A percentile compares a stretch with the other conserved stretches of the same genome.
phyloP scores from a whole-genome alignment of 192 early-diverging fungal genomes.

The Geosiphon pyriformis region DNA sequence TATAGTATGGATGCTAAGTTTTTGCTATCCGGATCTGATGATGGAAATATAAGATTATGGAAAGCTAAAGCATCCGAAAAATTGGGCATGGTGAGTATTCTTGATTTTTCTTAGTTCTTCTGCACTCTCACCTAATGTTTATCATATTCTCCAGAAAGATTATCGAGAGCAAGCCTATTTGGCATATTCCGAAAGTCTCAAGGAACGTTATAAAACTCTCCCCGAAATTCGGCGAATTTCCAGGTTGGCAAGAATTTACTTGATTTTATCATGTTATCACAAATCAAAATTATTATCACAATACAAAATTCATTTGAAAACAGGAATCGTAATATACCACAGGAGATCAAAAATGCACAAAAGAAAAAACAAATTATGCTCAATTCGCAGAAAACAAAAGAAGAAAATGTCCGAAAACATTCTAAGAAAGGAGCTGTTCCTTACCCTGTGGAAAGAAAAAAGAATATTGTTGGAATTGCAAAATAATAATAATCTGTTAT shows the following conservation, averaged over 20 bases:
- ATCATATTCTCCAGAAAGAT: slow-evolving; percentile 36
- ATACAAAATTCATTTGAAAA: slow-evolving; percentile 7
- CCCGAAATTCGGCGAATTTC: slow-evolving; percentile 82
- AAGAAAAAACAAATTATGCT: slow-evolving; percentile 77
- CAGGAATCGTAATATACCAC: slow-evolving; percentile 84
- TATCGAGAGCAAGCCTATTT: slow-evolving; percentile 72
- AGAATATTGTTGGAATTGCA: slow-evolving; percentile 59
- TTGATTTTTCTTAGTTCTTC: not conserved
- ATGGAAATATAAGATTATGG: slow-evolving; percentile 97
- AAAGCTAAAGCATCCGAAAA: slow-evolving; percentile 91
- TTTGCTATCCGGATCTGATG: slow-evolving; percentile 92
- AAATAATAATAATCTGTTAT: too few relatives aligned
- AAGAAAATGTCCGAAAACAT: slow-evolving; percentile 89
- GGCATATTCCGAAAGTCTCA: slow-evolving; percentile 83
- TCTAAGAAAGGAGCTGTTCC: slow-evolving; percentile 52
- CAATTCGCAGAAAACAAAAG: slow-evolving; percentile 75
- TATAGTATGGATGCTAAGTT: slow-evolving; percentile 94
- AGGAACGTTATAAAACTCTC: slow-evolving; percentile 88
- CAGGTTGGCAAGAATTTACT: not conserved
- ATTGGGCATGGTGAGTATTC: slow-evolving; percentile 45
- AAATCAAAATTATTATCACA: not conserved
- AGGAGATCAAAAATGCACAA: slow-evolving; percentile 74
- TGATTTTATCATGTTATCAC: not conserved
- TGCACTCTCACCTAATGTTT: too few relatives aligned
- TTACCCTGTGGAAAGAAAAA: slow-evolving; percentile 65